phyloP scores from a whole-genome alignment of 306 rosid species.

The Vicia villosa region DNA sequence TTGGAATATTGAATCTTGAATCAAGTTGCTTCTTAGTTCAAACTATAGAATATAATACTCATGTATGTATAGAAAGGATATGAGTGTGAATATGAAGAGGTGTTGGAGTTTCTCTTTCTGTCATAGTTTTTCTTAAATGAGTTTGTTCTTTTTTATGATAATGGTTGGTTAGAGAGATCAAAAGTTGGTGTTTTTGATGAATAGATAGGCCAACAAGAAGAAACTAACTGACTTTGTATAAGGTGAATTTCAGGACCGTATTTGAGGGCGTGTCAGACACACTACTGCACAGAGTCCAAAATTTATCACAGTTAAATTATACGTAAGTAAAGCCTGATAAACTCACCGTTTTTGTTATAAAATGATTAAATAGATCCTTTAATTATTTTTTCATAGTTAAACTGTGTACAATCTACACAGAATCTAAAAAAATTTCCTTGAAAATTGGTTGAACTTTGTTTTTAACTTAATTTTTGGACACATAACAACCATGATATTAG shows the following conservation, averaged over 20 bases:
- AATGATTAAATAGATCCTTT: no score
- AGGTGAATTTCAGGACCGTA: conserved; percentile 10
- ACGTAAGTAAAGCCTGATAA: no score
- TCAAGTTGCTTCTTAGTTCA: conserved; percentile 32
- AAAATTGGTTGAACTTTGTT: conserved; percentile 52
- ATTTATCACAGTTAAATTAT: no score
- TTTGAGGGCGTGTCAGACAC: no score
- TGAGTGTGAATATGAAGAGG: conserved; percentile 11
- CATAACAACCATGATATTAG: conserved; percentile 25
- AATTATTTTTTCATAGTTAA: no score
- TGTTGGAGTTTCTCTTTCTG: conserved; percentile 42
- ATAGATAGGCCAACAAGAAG: conserved; percentile 86
- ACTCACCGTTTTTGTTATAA: no score
- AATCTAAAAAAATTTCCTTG: no score
- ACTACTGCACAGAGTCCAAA: no score
- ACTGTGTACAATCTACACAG: no score
- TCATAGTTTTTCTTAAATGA: conserved; percentile 34
- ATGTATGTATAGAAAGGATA: not conserved
- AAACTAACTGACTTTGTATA: conserved; percentile 47
- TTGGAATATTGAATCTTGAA: conserved; percentile 39
- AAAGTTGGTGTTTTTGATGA: conserved; percentile 51
- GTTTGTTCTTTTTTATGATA: conserved; percentile 31
- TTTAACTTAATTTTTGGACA: conserved; percentile 51
- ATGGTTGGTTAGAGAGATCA: conserved; percentile 49
- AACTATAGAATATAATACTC: conserved; percentile 35